Evolutionary conservation across 495 filamentous ascomycete species (phyloP), one percentile per base, ranked within the genome.

Genomic region (Clavariopsis aquatica): DNA sequence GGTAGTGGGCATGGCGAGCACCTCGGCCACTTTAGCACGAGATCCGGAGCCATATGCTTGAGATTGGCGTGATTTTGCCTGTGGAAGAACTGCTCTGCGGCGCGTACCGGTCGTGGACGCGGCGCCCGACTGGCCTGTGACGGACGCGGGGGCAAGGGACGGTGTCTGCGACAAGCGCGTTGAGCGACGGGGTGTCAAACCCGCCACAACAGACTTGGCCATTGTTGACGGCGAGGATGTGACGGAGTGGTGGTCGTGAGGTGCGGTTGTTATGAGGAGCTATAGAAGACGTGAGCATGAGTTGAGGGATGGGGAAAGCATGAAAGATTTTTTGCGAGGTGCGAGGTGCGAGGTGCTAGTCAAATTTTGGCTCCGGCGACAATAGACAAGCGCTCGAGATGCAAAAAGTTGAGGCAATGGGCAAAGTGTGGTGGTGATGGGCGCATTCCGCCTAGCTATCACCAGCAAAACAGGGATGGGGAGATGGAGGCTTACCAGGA

Each of bases 11-110:
- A 59, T 55, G 1, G 38, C 31, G 2, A 71, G 41, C 7, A 57
- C 61, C 20, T 62, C 55, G 13, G 69, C 65, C 31, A 19, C 52
- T 12, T 27, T 52, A 17, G 54, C 17, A 3, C 60, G 60, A 22
- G 51, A 57, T 27, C 46, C 19, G 22, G 60, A 20, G 34, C 69
- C 69, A 34, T 71, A 71, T 1, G 69, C 65, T 26, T 58, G 34
- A 1, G 65, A 68, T 19, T 62, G 41, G 7, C 49, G 56, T 1
- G 54, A 49, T 26, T 68, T 60, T n/a, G 64, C 52, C 29, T 62
- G 57, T 1, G 60, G 47, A n/a, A 68, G 56, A 15, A 52, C 31
- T 13, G 28, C 59, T 15, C 62, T 65, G 45, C 65, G 53, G 31
- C 23, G n/a, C 15, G 29, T 28, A 19, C 28, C 24, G 3, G 53